Evolutionary conservation across 345 rosid species (phyloP).

Genomic region (Eucalyptus erythrocorys): DNA sequence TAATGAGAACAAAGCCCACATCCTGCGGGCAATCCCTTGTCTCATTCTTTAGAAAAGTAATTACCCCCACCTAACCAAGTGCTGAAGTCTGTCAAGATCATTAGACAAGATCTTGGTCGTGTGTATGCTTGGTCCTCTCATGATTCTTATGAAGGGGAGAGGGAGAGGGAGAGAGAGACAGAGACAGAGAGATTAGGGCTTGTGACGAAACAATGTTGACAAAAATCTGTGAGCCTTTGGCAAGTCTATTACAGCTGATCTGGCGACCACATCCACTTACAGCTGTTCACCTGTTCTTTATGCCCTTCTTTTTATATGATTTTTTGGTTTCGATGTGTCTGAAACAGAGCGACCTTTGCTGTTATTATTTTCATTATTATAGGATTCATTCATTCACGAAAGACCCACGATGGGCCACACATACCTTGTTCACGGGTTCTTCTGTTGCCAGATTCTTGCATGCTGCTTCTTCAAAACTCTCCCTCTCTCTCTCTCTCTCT

Average conservation of each 20-base stretch:
- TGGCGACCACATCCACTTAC: neutral
- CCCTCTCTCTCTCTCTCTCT: neutral
- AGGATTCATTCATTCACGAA: neutral
- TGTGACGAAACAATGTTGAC: neutral
- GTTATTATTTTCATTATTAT: neutral
- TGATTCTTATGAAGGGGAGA: neutral
- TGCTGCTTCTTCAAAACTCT: slow-evolving; percentile 5
- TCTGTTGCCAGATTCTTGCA: slow-evolving; percentile 34
- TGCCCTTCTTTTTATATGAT: neutral
- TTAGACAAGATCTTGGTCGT: neutral
- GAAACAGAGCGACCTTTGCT: neutral
- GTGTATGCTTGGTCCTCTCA: neutral
- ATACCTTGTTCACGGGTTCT: slow-evolving; percentile 37
- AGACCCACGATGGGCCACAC: slow-evolving; percentile 14
- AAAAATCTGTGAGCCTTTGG: neutral
- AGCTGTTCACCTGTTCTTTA: neutral
- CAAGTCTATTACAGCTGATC: neutral
- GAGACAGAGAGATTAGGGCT: neutral
- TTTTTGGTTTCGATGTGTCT: neutral
- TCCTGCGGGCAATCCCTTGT: neutral
- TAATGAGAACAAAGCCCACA: neutral
- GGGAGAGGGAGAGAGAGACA: neutral
- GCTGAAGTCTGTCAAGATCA: neutral
- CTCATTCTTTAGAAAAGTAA: neutral
- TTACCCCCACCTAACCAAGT: neutral